Evolutionary conservation across 2,329 filamentous ascomycete species (phyloP).

Genomic region (Exophiala phaeomuriformis): DNA sequence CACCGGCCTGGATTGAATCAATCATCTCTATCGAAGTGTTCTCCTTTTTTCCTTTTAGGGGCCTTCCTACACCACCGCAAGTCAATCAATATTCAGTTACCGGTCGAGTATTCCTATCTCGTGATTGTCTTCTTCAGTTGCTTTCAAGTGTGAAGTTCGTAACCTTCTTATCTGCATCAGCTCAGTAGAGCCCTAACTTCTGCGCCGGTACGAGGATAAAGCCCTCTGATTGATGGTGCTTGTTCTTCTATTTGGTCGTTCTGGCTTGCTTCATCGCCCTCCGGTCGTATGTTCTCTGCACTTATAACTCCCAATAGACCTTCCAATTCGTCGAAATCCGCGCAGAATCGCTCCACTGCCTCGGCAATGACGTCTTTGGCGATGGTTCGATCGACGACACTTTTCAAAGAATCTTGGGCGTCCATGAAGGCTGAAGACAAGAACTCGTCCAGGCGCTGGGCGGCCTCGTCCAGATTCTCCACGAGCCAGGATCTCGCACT

Average conservation of each 20-base stretch:
- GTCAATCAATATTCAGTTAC: too few species aligned
- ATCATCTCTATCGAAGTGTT: too few species aligned
- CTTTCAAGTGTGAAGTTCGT: background rate
- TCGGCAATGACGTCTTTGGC: slow-evolving; percentile 71
- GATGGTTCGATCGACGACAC: slow-evolving; percentile 63
- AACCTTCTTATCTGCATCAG: background rate
- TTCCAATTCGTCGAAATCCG: slow-evolving; percentile 70
- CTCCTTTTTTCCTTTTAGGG: too few species aligned
- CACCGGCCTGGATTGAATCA: too few species aligned
- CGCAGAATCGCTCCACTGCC: slow-evolving; percentile 75
- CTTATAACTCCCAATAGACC: slow-evolving; percentile 42
- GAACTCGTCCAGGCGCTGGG: slow-evolving; percentile 76
- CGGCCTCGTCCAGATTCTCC: slow-evolving; percentile 50
- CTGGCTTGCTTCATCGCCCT: slow-evolving; percentile 28
- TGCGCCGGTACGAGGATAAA: slow-evolving; percentile 57
- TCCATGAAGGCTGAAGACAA: slow-evolving; percentile 89
- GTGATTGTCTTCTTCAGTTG: background rate
- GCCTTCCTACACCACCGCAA: too few species aligned
- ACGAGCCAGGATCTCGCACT: slow-evolving; percentile 27
- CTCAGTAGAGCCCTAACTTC: slow-evolving; percentile 59
- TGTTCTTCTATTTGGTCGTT: slow-evolving; percentile 3
- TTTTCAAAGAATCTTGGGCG: slow-evolving; percentile 70
- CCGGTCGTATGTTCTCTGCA: slow-evolving; percentile 35
- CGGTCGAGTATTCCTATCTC: too few species aligned
- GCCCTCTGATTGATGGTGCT: slow-evolving; percentile 41